Percentiles rank a stretch among this genome's conserved stretches.
These are phyloP conservation scores for Starmerella vaccinii DNA, from an alignment of 805 yeast genomes.

Conservation along the genomic window DNA sequence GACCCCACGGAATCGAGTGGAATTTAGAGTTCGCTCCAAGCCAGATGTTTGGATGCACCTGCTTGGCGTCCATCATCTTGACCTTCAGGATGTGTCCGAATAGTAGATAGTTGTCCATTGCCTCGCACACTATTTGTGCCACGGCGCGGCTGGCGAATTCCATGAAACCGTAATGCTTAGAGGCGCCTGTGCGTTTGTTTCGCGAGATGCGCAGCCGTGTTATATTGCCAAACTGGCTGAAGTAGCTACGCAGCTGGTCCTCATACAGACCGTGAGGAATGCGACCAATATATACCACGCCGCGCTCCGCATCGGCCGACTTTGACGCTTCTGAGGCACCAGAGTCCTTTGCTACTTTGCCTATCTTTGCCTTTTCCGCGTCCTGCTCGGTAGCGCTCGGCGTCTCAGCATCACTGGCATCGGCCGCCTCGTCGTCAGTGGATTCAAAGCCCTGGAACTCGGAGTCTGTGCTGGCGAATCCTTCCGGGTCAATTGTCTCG, in stretches of 20 bases:
- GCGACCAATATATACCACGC: conserved; percentile 81
- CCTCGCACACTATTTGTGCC: conserved; percentile 81
- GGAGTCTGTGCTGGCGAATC: conserved; percentile 4
- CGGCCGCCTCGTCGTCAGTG: conserved; percentile 24
- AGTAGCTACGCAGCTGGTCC: conserved; percentile 57
- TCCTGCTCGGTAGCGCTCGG: conserved; percentile 4
- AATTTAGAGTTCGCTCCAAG: conserved; percentile 45
- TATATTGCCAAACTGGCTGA: conserved; percentile 82
- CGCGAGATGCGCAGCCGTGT: conserved; percentile 70
- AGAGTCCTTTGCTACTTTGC: conserved; percentile 10
- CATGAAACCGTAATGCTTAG: conserved; percentile 84
- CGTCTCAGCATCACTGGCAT: conserved; percentile 12
- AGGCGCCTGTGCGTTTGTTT: conserved; percentile 79
- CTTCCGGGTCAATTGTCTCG: conserved; percentile 11
- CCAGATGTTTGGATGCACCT: conserved; percentile 43
- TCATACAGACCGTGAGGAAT: conserved; percentile 90
- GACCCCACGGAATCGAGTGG: conserved; percentile 50
- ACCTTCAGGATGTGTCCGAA: conserved; percentile 81
- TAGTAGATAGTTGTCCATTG: conserved; percentile 88
- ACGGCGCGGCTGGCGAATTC: conserved; percentile 68
- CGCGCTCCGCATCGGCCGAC: conserved; percentile 29
- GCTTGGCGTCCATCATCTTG: conserved; percentile 38
- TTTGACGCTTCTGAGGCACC: neutral
- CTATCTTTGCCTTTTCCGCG: conserved; percentile 9
- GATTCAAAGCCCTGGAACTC: conserved; percentile 22